Base-by-base conservation (phyloP, 2,329 filamentous ascomycete species). In the Aspergillus versicolor region DNA sequence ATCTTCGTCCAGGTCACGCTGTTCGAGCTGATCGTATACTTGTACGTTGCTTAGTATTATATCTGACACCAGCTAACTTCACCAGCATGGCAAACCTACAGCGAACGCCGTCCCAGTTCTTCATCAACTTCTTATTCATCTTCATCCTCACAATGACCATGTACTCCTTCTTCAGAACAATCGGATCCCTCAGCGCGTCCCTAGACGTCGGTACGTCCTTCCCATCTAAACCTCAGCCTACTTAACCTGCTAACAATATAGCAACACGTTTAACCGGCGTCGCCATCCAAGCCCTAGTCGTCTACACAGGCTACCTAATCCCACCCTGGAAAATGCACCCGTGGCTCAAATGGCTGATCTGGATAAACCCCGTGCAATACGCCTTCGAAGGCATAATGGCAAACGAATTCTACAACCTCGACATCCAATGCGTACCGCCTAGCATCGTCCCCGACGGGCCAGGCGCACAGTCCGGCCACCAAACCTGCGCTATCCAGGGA, bases 281-380 rank as follows among this genome's bases (percentile, higher is more conserved):
- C 49, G 68, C 76, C 1, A 75, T 82, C 12, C 79, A 81, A 32
- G 79, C 81, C 0, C 69, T 82, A 9, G 73, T 87, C 52, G 81
- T 88, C 41, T 89, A 88, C 68, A 85, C 80, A 3, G 86, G 86
- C 13, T 88, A 85, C 68, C 77, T 87, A 67, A 87, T 88, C 56
- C 79, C 79, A 4, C 84, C 85, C 22, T 79, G 79, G 21, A 75
- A 83, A 58, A 87, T 88, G 85, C 82, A 84, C 41, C 80, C 81
- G 0, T 88, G 84, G 84, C 81, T 88, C 22, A 75, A 76, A 56
- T 88, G 85, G 85, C 68, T 88, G 3, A 86, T 81, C 59, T 87
- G 84, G 82, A 81, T 88, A 21, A 81, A 88, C 61, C 88, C 88
- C 0, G 74, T 91, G 3, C 83, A 88, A 0, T 91, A 90, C 57